Evolutionary conservation across 345 rosid genomes (phyloP).

Genomic region (Aquilaria sinensis): DNA sequence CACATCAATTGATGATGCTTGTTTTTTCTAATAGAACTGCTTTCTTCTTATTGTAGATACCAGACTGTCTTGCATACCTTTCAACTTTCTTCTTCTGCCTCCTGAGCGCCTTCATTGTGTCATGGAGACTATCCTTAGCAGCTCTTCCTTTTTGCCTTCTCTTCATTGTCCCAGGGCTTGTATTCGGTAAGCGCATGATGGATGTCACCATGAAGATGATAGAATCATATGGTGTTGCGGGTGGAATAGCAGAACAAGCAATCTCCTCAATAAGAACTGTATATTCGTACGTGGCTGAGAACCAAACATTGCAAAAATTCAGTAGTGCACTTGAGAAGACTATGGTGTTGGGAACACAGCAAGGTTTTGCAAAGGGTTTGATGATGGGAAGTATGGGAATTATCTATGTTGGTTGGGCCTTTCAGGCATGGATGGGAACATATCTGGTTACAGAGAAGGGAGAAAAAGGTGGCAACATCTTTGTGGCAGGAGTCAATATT

Average conservation of each 20-base stretch:
- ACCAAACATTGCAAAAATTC: constrained; percentile 35
- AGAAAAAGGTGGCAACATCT: constrained; percentile 52
- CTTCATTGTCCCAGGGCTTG: constrained; percentile 51
- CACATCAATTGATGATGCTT: background rate
- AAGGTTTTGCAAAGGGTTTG: constrained; percentile 59
- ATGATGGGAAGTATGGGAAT: constrained; percentile 72
- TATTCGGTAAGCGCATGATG: constrained; percentile 64
- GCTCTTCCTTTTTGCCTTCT: constrained; percentile 48
- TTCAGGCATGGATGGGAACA: constrained; percentile 59
- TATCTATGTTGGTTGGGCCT: constrained; percentile 59
- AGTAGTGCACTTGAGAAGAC: constrained; percentile 44
- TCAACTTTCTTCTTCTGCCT: constrained; percentile 57
- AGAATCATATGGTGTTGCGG: constrained; percentile 54
- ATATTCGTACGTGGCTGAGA: constrained; percentile 56
- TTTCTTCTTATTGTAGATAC: constrained; percentile 35
- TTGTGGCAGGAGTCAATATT: constrained; percentile 52
- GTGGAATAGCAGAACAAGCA: constrained; percentile 66
- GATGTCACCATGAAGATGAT: constrained; percentile 51
- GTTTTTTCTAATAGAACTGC: background rate
- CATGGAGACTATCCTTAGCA: constrained; percentile 56
- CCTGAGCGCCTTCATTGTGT: constrained; percentile 35
- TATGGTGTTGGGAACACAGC: constrained; percentile 45
- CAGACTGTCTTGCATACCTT: constrained; percentile 40
- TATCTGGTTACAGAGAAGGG: constrained; percentile 47
- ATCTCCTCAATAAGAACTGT: constrained; percentile 59